Evolutionary conservation across 2,329 filamentous ascomycete species (phyloP).

Genomic region (Aciculosporium take): DNA sequence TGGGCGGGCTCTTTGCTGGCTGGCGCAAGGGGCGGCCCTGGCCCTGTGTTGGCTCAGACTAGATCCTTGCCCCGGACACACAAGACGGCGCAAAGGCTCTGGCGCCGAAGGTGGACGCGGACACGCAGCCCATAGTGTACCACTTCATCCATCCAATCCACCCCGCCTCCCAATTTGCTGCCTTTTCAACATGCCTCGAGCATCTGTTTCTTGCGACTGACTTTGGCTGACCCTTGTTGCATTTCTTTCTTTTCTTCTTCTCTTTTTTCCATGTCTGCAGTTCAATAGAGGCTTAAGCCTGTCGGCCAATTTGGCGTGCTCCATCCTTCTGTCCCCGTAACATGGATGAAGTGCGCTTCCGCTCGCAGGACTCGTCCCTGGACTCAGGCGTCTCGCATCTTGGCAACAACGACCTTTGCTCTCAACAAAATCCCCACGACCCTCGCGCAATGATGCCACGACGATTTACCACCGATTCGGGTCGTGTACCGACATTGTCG

Average conservation of each 20-base stretch:
- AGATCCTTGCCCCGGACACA: conserved; percentile 9
- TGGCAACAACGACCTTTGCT: conserved; percentile 52
- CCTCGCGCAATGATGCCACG: conserved; percentile 67
- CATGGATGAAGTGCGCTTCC: conserved; percentile 71
- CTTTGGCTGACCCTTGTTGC: conserved; percentile 17
- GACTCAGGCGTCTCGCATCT: conserved; percentile 60
- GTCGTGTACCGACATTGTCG: conserved; percentile 63
- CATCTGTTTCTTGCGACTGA: conserved; percentile 9
- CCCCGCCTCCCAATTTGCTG: conserved; percentile 18
- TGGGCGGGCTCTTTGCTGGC: conserved; percentile 3
- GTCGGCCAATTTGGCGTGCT: conserved; percentile 25
- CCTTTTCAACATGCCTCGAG: conserved; percentile 15
- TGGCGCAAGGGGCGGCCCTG: conserved; percentile 2
- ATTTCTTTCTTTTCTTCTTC: conserved; percentile 22
- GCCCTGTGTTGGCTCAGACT: conserved; percentile 5
- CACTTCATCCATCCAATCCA: conserved; percentile 12
- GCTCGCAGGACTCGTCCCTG: conserved; percentile 62
- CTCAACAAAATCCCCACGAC: conserved; percentile 42
- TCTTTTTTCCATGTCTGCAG: conserved; percentile 24
- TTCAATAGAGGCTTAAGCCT: conserved; percentile 15
- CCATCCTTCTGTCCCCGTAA: conserved; percentile 21
- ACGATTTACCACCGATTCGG: conserved; percentile 85
- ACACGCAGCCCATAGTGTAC: conserved; percentile 8
- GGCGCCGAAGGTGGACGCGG: neutral
- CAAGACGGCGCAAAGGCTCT: conserved; percentile 1